Percentiles rank a stretch among this genome's conserved stretches.
Evolutionary conservation across 768 basidiomycete species (phyloP).

Genomic region (Lanmaoa rubissima): DNA sequence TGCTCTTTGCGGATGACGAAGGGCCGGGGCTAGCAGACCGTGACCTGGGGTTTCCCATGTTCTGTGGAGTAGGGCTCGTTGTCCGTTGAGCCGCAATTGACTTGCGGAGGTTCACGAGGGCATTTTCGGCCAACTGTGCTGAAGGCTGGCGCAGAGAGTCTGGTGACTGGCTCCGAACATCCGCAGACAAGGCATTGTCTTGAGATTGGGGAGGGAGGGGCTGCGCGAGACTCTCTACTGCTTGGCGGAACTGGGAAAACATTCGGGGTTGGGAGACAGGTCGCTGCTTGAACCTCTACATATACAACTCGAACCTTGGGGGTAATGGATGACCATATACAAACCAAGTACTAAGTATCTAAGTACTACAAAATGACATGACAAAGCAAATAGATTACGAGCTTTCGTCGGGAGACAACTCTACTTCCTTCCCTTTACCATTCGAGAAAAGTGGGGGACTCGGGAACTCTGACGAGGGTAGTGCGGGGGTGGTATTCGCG

Average conservation of each 20-base stretch:
- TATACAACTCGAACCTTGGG: not conserved
- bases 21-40: conserved; percentile 28
- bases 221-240: conserved; percentile 67
- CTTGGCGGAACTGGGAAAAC: conserved; percentile 74
- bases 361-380: not conserved
- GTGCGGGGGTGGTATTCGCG: conserved; percentile 37
- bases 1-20: conserved; percentile 15
- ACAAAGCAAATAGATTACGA: conserved; percentile 16
- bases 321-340: not conserved
- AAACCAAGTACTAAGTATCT: conserved; percentile 4
- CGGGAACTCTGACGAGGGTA: conserved; percentile 17
- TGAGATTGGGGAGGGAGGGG: conserved; percentile 40
- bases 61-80: conserved; percentile 36
- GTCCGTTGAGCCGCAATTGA: conserved; percentile 55
- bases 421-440: conserved; percentile 63
- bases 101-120: conserved; percentile 61
- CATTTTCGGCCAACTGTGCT: conserved; percentile 57
- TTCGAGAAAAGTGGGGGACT: conserved; percentile 25
- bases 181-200: conserved; percentile 26
- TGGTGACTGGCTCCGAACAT: conserved; percentile 39
- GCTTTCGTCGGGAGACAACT: conserved; percentile 16
- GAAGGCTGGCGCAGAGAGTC: conserved; percentile 40
- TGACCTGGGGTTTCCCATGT: conserved; percentile 12
- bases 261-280: conserved; percentile 35
- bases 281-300: not conserved